Percentiles rank a stretch among this genome's conserved stretches.
Evolutionary conservation across 306 rosid genomes (phyloP).

Genomic region (Inga leiocalycina): DNA sequence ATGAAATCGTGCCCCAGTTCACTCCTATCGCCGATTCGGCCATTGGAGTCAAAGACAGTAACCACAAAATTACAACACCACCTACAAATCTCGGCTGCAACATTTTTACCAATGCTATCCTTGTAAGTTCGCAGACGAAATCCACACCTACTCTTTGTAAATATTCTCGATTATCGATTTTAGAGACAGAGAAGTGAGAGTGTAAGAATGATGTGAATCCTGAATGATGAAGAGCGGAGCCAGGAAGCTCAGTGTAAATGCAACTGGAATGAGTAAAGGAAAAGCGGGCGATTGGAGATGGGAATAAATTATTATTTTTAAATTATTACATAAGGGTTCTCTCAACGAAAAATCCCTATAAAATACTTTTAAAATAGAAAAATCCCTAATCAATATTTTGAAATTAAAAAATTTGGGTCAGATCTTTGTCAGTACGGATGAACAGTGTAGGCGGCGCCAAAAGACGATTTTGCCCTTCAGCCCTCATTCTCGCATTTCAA

Average conservation of each 20-base stretch:
- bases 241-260: background rate
- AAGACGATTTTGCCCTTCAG: too few species aligned
- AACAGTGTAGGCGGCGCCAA: too few species aligned
- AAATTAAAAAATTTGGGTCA: too few species aligned
- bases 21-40: conserved; percentile 71
- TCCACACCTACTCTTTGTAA: background rate
- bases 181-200: background rate
- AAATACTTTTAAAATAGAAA: too few species aligned
- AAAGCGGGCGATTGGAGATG: background rate
- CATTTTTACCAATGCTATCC: conserved; percentile 37
- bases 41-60: conserved; percentile 34
- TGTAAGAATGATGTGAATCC: background rate
- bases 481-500: too few species aligned
- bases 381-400: too few species aligned
- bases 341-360: too few species aligned
- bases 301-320: background rate
- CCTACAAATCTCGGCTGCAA: conserved; percentile 28
- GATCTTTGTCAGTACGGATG: too few species aligned
- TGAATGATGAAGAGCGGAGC: background rate
- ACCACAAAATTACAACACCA: conserved; percentile 22
- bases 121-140: background rate
- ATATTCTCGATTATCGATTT: background rate
- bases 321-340: background rate
- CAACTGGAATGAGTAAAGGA: conserved; percentile 26
- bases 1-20: conserved; percentile 85